Evolutionary conservation across 2,329 filamentous ascomycete species (phyloP).

Genomic region (Fulvia fulva): DNA sequence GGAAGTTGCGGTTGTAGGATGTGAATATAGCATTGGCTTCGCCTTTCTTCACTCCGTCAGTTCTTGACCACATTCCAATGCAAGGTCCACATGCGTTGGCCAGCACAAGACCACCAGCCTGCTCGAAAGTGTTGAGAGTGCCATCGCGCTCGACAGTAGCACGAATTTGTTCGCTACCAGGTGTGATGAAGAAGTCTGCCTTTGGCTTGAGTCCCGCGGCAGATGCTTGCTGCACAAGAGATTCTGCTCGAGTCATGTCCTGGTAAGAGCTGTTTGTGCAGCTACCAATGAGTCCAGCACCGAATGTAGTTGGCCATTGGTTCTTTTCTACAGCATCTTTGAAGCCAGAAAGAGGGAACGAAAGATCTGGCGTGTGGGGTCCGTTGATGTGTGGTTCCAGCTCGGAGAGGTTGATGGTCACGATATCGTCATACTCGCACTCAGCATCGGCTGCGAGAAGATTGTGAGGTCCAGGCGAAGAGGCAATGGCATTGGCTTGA

Average conservation of each 20-base stretch:
- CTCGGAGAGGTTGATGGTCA: constrained; percentile 83
- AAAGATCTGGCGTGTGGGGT: constrained; percentile 95
- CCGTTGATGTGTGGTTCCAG: constrained; percentile 45
- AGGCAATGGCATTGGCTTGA: constrained; percentile 60
- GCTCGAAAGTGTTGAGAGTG: constrained; percentile 78
- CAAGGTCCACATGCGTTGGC: constrained; percentile 77
- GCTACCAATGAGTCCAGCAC: constrained; percentile 90
- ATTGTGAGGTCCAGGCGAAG: constrained; percentile 55
- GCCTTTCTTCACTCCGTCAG: constrained; percentile 78
- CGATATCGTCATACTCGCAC: constrained; percentile 84
- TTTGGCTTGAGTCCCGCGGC: constrained; percentile 86
- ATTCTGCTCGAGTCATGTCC: constrained; percentile 94
- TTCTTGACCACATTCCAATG: constrained; percentile 79
- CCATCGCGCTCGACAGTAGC: constrained; percentile 88
- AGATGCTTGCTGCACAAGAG: constrained; percentile 85
- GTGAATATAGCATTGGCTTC: constrained; percentile 91
- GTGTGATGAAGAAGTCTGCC: constrained; percentile 91
- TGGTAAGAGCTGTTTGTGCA: constrained; percentile 99
- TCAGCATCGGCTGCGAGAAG: constrained; percentile 73
- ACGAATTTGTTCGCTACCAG: constrained; percentile 93
- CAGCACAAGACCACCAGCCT: constrained; percentile 81
- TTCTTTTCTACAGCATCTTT: constrained; percentile 78
- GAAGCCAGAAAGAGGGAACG: constrained; percentile 87
- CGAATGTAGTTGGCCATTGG: constrained; percentile 85
- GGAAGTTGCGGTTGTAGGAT: constrained; percentile 98